Evolutionary conservation across 805 yeast species (phyloP).

Genomic region (Sugiyamaella americana): DNA sequence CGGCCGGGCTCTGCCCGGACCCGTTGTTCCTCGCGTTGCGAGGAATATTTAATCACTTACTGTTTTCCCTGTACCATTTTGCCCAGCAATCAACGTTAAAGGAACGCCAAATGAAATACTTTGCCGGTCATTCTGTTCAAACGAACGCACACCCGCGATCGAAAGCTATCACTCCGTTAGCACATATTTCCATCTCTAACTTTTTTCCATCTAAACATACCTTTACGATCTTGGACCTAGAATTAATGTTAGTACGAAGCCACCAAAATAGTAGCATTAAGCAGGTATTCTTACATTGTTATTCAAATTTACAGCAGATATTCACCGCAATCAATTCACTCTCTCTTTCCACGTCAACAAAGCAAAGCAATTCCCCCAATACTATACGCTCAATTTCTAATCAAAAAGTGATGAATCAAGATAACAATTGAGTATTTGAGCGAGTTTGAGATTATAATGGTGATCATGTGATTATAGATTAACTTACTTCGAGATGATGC

Average conservation of each 20-base stretch:
- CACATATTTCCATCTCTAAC: background rate
- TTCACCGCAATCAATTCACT: no score
- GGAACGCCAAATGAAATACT: constrained; percentile 88
- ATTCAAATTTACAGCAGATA: background rate
- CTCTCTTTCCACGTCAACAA: no score
- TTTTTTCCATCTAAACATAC: constrained; percentile 5
- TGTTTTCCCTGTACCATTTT: constrained; percentile 94
- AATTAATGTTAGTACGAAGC: no score
- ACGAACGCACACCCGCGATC: constrained; percentile 85
- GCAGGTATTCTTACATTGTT: background rate
- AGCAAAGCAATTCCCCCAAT: no score
- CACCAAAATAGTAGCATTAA: background rate
- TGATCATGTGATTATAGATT: no score
- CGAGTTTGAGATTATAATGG: no score
- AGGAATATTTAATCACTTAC: constrained; percentile 27
- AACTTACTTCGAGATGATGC: no score
- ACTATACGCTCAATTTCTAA: no score
- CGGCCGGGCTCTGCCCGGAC: no score
- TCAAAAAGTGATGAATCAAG: no score
- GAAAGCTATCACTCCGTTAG: constrained; percentile 43
- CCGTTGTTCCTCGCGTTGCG: no score
- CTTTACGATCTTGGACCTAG: constrained; percentile 20
- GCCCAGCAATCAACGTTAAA: constrained; percentile 87
- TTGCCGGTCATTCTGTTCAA: constrained; percentile 77
- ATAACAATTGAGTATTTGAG: no score